Evolutionary conservation across 306 rosid species (phyloP).

Genomic region (Rubus parviflorus): DNA sequence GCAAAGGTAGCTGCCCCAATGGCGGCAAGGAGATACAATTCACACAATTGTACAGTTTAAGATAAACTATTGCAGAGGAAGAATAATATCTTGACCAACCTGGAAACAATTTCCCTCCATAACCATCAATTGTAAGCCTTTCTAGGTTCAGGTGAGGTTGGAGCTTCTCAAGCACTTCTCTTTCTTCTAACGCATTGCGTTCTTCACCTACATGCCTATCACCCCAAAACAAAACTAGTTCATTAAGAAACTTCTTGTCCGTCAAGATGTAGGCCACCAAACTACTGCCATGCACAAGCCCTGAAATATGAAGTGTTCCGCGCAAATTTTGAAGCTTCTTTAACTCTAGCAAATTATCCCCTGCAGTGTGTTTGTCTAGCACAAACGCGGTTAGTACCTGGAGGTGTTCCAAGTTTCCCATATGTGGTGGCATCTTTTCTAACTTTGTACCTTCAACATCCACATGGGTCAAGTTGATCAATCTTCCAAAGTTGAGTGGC

Average conservation of each 20-base stretch:
- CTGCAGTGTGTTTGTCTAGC: no score
- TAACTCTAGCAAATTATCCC: no score
- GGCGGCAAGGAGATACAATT: not conserved
- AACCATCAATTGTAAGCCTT: not conserved
- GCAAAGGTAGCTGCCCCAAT: conserved; percentile 22
- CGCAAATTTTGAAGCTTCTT: no score
- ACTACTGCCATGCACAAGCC: no score
- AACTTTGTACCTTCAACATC: not conserved
- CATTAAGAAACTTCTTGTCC: not conserved
- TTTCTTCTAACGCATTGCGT: not conserved
- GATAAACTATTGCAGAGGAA: no score
- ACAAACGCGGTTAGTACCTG: no score
- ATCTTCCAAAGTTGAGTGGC: not conserved
- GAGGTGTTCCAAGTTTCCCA: not conserved
- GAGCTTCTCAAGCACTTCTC: not conserved
- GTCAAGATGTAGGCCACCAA: not conserved
- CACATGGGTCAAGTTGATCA: not conserved
- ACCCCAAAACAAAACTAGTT: not conserved
- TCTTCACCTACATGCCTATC: not conserved
- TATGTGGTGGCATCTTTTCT: not conserved
- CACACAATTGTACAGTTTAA: no score
- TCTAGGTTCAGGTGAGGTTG: not conserved
- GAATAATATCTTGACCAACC: conserved; percentile 2
- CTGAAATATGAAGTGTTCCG: no score
- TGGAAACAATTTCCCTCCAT: conserved; percentile 17